Percentiles rank a stretch among this genome's conserved stretches.
phyloP scores from a whole-genome alignment of 192 early-diverging fungal genomes.

The Spinellus fusiger region DNA sequence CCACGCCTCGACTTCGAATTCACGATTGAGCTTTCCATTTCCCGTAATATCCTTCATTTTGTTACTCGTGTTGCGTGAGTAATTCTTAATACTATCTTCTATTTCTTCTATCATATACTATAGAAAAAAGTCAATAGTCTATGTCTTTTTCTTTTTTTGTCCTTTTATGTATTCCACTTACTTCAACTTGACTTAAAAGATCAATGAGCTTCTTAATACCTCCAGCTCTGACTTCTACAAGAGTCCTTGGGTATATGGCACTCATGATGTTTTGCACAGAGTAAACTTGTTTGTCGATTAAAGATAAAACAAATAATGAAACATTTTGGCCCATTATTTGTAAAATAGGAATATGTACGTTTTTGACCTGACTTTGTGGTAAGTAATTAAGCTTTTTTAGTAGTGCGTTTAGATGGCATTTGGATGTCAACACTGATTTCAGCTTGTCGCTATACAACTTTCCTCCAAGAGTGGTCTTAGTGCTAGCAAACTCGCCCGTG shows the following conservation, averaged over 20 bases:
- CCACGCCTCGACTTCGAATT: no score
- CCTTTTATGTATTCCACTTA: constrained; percentile 5
- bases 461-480: no score
- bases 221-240: background rate
- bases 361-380: background rate
- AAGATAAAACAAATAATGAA: no score
- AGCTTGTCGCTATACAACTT: no score
- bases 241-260: constrained; percentile 6
- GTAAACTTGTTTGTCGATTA: constrained; percentile 7
- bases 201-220: background rate
- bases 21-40: no score
- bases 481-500: no score
- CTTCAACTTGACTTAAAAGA: background rate
- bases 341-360: background rate
- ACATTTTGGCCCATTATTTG: constrained; percentile 12
- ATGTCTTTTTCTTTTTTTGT: no score
- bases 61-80: no score
- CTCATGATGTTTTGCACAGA: background rate
- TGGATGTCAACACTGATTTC: constrained; percentile 1
- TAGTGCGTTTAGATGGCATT: constrained; percentile 1
- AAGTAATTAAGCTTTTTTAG: constrained; percentile 1
- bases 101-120: no score
- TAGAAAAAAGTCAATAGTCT: no score
- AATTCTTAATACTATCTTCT: no score
- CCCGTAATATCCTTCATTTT: no score